Evolutionary conservation across 371 early-diverging fungal genomes (phyloP), one percentile per base, ranked within the genome.

Genomic region (Apophysomyces trapeziformis): DNA sequence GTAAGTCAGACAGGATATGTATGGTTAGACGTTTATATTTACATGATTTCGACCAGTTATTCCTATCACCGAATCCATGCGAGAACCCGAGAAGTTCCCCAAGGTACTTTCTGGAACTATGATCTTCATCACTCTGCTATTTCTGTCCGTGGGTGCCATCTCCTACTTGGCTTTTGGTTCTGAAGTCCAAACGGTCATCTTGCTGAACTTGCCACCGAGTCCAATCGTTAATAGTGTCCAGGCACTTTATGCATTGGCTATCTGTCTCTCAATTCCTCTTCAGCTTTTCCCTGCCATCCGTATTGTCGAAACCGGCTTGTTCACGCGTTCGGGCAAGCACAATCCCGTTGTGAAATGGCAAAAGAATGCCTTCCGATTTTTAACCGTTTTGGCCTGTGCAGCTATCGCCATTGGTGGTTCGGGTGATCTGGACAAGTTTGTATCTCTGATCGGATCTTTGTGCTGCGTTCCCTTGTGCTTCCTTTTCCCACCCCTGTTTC

Each of bases 271-370:
- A 4, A 93, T 93, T 65, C 95, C 96, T 4, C 76, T 96, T 12
- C 89, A 89, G 43, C 80, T 93, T n/a, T 96, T 94, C 79, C 95
- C 96, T 7, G 91, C 92, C 9, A 87, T 93, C 58, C 88, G 94
- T 69, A 96, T 96, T 73, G 80, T 90, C 60, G 96, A 96, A 68
- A 85, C 80, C 57, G 84, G 82, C 14, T 41, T 90, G n/a, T 89
- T 90, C 62, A 79, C 77, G 5, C 74, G 80, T 38, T 85, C 87
- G 3, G 91, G 91, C 43, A 91, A 91, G 64, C 71, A 79, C 59
- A 81, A 85, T 61, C 72, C 67, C n/a, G 58, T 83, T 37, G 89
- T 93, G 67, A 95, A 95, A 74, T 94, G 94, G 94, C 88, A 92
- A 73, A 95, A 95, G 83, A 95, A 95, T 66, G 68, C 82, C 61